Percentiles rank a stretch among this genome's conserved stretches.
Conservation (phyloP, 2,329 filamentous ascomycete genomes). For the Neobulgaria alba region DNA sequence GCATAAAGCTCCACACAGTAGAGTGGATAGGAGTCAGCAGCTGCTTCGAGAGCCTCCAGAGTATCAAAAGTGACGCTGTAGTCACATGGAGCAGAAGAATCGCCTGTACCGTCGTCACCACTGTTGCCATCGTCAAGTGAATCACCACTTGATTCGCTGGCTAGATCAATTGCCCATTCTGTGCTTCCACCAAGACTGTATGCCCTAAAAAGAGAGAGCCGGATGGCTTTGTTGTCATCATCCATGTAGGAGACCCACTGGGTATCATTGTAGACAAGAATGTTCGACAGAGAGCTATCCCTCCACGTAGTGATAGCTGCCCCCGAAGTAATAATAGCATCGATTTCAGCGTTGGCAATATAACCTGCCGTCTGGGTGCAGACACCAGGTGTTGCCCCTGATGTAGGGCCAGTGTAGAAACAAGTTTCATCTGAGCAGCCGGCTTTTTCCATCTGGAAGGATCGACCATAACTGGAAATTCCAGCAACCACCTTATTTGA, state of each 20-base stretch:
- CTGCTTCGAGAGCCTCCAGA: conserved; percentile 3
- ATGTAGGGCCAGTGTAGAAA: not conserved
- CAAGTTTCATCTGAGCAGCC: not conserved
- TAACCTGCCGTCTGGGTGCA: not conserved
- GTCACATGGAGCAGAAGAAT: conserved; percentile 4
- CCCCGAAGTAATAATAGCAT: conserved; percentile 2
- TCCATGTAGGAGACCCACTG: too few species aligned
- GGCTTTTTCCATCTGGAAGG: not conserved
- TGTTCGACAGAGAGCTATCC: too few species aligned
- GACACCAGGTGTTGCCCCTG: not conserved
- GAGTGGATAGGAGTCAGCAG: not conserved
- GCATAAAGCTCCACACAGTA: conserved; percentile 2
- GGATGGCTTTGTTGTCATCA: too few species aligned
- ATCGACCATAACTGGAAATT: not conserved
- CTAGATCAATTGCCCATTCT: not conserved
- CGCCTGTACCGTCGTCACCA: conserved; percentile 1
- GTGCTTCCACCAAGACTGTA: not conserved
- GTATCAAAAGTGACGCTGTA: conserved; percentile 2
- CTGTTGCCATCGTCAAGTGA: too few species aligned
- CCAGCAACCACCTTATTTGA: too few species aligned
- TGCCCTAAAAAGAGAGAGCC: not conserved
- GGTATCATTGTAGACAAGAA: too few species aligned
- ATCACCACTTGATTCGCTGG: not conserved
- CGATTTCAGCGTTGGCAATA: conserved; percentile 4
- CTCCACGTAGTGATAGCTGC: too few species aligned